Conservation (phyloP, 2,329 filamentous ascomycete species). For the Aspergillus spinulosporus region DNA sequence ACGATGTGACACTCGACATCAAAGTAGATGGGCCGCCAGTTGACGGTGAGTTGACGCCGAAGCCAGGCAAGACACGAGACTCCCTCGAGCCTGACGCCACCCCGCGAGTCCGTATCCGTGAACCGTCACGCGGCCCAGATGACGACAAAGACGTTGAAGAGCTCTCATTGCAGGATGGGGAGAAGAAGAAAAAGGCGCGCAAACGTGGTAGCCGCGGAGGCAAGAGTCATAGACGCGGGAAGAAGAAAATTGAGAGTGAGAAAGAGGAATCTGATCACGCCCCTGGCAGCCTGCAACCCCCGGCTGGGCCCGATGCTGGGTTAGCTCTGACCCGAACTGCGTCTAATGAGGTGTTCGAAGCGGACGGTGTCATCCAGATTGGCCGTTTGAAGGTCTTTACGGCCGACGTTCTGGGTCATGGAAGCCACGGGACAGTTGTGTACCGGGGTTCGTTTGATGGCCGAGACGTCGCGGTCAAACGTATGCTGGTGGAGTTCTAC, state of each 20-base stretch:
- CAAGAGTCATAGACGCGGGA: slow-evolving; percentile 59
- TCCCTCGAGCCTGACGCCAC: slow-evolving; percentile 27
- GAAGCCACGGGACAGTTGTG: slow-evolving; percentile 95
- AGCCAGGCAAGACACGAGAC: slow-evolving; percentile 26
- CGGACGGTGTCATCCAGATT: slow-evolving; percentile 63
- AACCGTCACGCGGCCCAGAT: slow-evolving; percentile 37
- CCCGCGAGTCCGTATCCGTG: slow-evolving; percentile 43
- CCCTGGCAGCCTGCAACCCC: slow-evolving; percentile 46
- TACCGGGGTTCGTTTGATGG: slow-evolving; percentile 94
- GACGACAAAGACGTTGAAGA: slow-evolving; percentile 36
- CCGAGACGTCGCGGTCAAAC: slow-evolving; percentile 89
- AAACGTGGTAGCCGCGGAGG: slow-evolving; percentile 73
- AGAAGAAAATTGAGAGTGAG: slow-evolving; percentile 45
- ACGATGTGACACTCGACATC: slow-evolving; percentile 37
- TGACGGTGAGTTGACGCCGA: slow-evolving; percentile 33
- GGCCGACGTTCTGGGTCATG: slow-evolving; percentile 65
- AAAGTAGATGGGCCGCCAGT: slow-evolving; percentile 23
- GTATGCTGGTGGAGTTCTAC: slow-evolving; percentile 94
- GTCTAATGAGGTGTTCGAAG: slow-evolving; percentile 58
- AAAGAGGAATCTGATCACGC: slow-evolving; percentile 57
- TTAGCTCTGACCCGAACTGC: slow-evolving; percentile 54
- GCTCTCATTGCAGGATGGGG: slow-evolving; percentile 30
- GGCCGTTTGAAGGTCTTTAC: slow-evolving; percentile 62
- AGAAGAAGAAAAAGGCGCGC: slow-evolving; percentile 65
- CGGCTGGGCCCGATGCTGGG: slow-evolving; percentile 60